Conservation (phyloP, 1,139 yeast genomes). For the Suhomyces bokatorum region DNA sequence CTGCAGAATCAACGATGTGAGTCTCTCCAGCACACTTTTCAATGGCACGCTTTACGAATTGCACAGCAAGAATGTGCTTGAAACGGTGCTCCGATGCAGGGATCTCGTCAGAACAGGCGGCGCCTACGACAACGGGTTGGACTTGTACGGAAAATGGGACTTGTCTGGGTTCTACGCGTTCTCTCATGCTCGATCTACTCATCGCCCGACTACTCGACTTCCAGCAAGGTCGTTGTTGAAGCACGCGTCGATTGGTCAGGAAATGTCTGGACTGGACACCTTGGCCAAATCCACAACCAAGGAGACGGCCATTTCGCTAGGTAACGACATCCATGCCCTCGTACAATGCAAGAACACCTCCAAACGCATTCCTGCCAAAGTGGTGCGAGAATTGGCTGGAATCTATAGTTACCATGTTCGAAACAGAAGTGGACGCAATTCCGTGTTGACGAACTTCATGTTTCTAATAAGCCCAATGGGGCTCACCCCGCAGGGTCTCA, state of each 20-base stretch:
- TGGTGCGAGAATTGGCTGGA: constrained; percentile 61
- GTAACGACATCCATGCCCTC: constrained; percentile 35
- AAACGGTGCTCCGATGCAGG: constrained; percentile 42
- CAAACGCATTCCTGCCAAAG: constrained; percentile 49
- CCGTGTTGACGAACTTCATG: constrained; percentile 28
- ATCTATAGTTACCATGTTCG: constrained; percentile 46
- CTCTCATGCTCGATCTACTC: background rate
- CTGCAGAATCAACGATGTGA: constrained; percentile 26
- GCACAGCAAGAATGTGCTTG: constrained; percentile 49
- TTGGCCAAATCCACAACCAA: background rate
- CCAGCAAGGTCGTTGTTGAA: constrained; percentile 12
- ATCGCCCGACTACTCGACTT: constrained; percentile 4
- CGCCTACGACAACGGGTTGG: constrained; percentile 72
- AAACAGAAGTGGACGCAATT: constrained; percentile 22
- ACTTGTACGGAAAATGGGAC: constrained; percentile 64
- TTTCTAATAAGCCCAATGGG: constrained; percentile 58
- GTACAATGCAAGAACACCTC: constrained; percentile 61
- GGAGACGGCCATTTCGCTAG: constrained; percentile 21
- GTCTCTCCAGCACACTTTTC: constrained; percentile 49
- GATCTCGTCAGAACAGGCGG: constrained; percentile 56
- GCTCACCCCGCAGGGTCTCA: constrained; percentile 59
- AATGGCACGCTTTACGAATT: constrained; percentile 73
- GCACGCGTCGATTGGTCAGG: constrained; percentile 7
- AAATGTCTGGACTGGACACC: background rate
- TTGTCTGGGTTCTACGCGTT: constrained; percentile 29